Conservation (phyloP, 2,329 filamentous ascomycete genomes). For the Oidium heveae region DNA sequence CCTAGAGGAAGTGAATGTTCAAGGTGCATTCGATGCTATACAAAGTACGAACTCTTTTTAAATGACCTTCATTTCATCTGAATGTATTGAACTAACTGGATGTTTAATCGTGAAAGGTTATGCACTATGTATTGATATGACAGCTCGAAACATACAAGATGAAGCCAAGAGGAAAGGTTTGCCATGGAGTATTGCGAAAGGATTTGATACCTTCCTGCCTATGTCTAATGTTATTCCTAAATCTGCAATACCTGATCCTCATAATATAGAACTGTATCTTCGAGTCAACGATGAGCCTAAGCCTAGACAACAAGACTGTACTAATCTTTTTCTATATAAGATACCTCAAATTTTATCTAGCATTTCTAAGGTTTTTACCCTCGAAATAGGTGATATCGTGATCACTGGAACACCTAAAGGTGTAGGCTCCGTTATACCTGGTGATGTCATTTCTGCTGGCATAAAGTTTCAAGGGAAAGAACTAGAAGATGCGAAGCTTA, state of each 20-base stretch:
- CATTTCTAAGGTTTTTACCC: slow-evolving; percentile 83
- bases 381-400: slow-evolving; percentile 78
- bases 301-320: slow-evolving; percentile 60
- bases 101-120: slow-evolving; percentile 33
- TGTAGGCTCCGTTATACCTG: slow-evolving; percentile 62
- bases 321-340: slow-evolving; percentile 79
- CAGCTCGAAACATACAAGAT: slow-evolving; percentile 79
- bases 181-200: slow-evolving; percentile 90
- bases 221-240: slow-evolving; percentile 64
- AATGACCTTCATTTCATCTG: neutral
- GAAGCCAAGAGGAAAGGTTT: slow-evolving; percentile 94
- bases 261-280: slow-evolving; percentile 68
- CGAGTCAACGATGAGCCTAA: slow-evolving; percentile 54
- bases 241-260: slow-evolving; percentile 57
- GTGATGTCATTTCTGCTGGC: slow-evolving; percentile 69
- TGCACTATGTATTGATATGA: slow-evolving; percentile 88
- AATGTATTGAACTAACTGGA: neutral
- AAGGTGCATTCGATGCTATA: slow-evolving; percentile 60
- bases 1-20: slow-evolving; percentile 44
- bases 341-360: slow-evolving; percentile 74
- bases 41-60: slow-evolving; percentile 27
- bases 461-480: slow-evolving; percentile 59
- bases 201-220: slow-evolving; percentile 92
- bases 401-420: slow-evolving; percentile 96
- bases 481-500: slow-evolving; percentile 60